Evolutionary conservation across 345 rosid species (phyloP).

Genomic region (Pistacia vera): DNA sequence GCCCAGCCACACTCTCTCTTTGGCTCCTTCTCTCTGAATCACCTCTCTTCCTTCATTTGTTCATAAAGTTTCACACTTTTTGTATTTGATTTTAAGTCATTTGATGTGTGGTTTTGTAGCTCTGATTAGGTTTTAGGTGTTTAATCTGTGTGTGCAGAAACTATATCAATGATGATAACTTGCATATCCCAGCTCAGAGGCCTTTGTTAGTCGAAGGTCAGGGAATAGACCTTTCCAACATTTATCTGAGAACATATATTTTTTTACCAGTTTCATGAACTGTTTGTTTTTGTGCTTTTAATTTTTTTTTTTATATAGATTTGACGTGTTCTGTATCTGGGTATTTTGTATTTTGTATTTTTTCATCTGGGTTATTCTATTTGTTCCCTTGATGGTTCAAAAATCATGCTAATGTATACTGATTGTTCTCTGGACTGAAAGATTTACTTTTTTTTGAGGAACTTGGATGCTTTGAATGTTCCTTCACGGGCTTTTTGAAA

Average conservation of each 20-base stretch:
- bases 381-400: constrained; percentile 1
- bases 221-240: constrained; percentile 17
- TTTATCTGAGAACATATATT: constrained; percentile 4
- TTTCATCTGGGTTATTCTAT: background rate
- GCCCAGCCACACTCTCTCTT: background rate
- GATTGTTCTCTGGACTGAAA: constrained; percentile 2
- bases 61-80: background rate
- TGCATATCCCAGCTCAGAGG: constrained; percentile 27
- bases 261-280: background rate
- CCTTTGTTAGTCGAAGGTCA: constrained; percentile 3
- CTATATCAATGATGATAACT: constrained; percentile 18
- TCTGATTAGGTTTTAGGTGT: no score
- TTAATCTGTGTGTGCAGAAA: no score
- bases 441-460: constrained; percentile 1
- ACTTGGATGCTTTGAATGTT: background rate
- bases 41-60: no score
- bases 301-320: no score
- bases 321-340: background rate
- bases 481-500: no score
- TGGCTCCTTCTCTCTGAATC: no score
- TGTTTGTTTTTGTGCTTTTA: background rate
- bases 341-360: background rate
- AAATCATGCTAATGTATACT: constrained; percentile 7
- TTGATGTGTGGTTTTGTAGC: no score
- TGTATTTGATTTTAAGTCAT: no score